phyloP scores from a whole-genome alignment of 2,329 filamentous ascomycete genomes.

The Pleoardoris graminearum region DNA sequence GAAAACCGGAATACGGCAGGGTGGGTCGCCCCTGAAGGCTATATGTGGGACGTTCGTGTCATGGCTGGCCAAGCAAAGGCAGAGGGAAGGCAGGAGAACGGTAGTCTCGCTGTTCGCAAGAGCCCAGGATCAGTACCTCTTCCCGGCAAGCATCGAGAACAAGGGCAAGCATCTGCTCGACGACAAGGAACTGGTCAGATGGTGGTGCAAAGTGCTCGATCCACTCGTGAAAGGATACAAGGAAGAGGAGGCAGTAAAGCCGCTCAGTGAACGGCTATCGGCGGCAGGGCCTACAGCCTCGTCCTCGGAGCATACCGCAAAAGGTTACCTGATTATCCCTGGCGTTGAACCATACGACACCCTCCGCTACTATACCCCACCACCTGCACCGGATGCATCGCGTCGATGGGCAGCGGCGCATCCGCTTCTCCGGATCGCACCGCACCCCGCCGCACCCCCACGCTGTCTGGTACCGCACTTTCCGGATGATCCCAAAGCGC shows the following conservation, averaged over 20 bases:
- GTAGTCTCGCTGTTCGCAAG: constrained; percentile 90
- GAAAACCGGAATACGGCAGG: constrained; percentile 52
- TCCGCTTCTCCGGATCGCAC: constrained; percentile 73
- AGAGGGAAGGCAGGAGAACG: constrained; percentile 66
- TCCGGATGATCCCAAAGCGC: constrained; percentile 92
- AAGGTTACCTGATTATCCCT: constrained; percentile 83
- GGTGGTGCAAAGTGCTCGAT: constrained; percentile 92
- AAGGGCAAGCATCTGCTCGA: constrained; percentile 85
- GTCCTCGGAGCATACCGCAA: constrained; percentile 50
- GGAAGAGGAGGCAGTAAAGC: constrained; percentile 46
- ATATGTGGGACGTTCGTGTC: constrained; percentile 75
- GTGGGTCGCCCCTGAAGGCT: constrained; percentile 72
- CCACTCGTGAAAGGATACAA: constrained; percentile 64
- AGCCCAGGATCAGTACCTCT: constrained; percentile 90
- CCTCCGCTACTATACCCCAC: constrained; percentile 71
- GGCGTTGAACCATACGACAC: constrained; percentile 83
- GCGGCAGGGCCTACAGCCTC: constrained; percentile 20
- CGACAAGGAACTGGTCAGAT: constrained; percentile 85
- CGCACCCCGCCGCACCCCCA: constrained; percentile 69
- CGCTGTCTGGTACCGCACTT: constrained; percentile 87
- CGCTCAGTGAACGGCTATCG: constrained; percentile 33
- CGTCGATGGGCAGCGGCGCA: constrained; percentile 63
- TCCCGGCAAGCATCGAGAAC: constrained; percentile 88
- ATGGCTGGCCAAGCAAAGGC: constrained; percentile 70
- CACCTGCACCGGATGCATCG: constrained; percentile 43